phyloP scores from a whole-genome alignment of 2,329 filamentous ascomycete species.

The Diaporthe humulicola region DNA sequence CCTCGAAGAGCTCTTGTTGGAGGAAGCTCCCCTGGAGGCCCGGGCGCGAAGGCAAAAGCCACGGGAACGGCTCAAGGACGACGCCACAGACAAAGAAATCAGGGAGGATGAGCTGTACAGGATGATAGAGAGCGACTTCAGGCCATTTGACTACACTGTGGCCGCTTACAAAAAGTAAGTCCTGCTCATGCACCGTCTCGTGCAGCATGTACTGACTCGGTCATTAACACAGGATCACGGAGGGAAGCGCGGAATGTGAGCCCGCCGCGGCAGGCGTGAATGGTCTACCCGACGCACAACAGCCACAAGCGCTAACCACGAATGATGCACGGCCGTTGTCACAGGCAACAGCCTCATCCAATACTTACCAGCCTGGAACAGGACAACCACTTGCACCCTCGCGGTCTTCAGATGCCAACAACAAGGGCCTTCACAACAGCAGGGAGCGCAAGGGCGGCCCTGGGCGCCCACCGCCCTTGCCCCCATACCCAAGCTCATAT shows the following conservation, averaged over 20 bases:
- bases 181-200: not conserved
- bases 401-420: conserved; percentile 26
- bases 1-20: conserved; percentile 90
- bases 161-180: conserved; percentile 82
- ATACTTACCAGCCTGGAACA: conserved; percentile 42
- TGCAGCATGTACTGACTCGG: conserved; percentile 31
- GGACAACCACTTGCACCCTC: conserved; percentile 35
- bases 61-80: conserved; percentile 89
- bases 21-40: conserved; percentile 95
- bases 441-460: conserved; percentile 42
- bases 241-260: conserved; percentile 34
- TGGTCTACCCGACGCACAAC: conserved; percentile 33
- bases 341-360: conserved; percentile 43
- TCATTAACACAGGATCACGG: conserved; percentile 44
- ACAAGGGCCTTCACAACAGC: conserved; percentile 27
- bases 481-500: conserved; percentile 63
- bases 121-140: conserved; percentile 94
- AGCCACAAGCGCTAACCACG: conserved; percentile 64
- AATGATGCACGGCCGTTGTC: conserved; percentile 61
- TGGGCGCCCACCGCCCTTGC: conserved; percentile 54
- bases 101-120: conserved; percentile 93
- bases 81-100: conserved; percentile 95
- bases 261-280: conserved; percentile 33
- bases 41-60: conserved; percentile 94
- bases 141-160: conserved; percentile 93